Conservation (phyloP, 1,139 yeast genomes). For the Nadsonia commutata region DNA sequence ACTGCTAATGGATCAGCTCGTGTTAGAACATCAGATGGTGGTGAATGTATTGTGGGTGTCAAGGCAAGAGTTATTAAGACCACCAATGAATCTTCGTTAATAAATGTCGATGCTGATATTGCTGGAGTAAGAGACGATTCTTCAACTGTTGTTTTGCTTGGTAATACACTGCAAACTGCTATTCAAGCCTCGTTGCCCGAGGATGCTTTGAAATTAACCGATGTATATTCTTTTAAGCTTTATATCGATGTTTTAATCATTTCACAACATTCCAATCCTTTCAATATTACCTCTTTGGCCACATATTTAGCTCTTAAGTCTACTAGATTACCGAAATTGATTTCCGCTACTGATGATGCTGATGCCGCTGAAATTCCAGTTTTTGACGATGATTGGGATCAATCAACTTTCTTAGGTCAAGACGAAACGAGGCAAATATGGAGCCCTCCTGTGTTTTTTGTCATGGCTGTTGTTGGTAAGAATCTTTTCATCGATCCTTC, state of each 20-base stretch:
- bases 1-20: constrained; percentile 87
- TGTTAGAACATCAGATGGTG: constrained; percentile 72
- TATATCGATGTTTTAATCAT: constrained; percentile 68
- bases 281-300: constrained; percentile 64
- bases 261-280: constrained; percentile 55
- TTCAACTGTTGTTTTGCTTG: constrained; percentile 25
- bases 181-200: constrained; percentile 28
- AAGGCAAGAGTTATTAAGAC: constrained; percentile 69
- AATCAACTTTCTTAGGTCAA: constrained; percentile 33
- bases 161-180: constrained; percentile 26
- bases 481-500: constrained; percentile 71
- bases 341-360: constrained; percentile 43
- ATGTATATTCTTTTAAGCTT: constrained; percentile 60
- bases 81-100: constrained; percentile 29
- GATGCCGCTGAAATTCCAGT: constrained; percentile 73
- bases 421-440: constrained; percentile 20
- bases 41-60: constrained; percentile 82
- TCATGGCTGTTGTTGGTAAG: constrained; percentile 59
- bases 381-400: constrained; percentile 77
- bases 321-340: constrained; percentile 58
- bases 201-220: constrained; percentile 43
- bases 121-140: constrained; percentile 24
- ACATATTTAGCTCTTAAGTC: constrained; percentile 68
- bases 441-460: constrained; percentile 62
- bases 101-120: constrained; percentile 65